These are phyloP conservation scores for Shiraia bambusicola DNA, from an alignment of 2,329 filamentous ascomycete species.

Conservation along the genomic window DNA sequence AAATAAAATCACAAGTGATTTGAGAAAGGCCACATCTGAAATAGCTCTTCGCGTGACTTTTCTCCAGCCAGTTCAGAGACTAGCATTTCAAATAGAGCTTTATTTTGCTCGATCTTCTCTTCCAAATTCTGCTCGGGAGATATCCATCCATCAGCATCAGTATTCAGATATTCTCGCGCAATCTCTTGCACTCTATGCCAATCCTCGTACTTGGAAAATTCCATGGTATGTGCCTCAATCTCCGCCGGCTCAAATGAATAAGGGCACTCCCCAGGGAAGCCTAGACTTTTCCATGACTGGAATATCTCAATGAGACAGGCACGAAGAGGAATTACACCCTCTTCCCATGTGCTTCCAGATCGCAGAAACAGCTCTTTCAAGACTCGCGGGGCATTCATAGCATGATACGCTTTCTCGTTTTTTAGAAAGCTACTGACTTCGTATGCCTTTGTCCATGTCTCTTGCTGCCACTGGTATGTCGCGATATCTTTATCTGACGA, in stretches of 20 bases:
- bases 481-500: conserved; percentile 6
- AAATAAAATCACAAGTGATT: no score
- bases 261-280: conserved; percentile 28
- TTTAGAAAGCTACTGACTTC: conserved; percentile 30
- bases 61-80: no score
- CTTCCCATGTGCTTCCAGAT: conserved; percentile 26
- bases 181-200: conserved; percentile 30
- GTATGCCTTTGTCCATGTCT: conserved; percentile 33
- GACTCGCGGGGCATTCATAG: conserved; percentile 31
- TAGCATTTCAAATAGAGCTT: no score
- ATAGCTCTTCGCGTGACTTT: no score
- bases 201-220: conserved; percentile 36
- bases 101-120: no score
- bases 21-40: no score
- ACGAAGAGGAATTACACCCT: conserved; percentile 38
- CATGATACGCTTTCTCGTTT: conserved; percentile 17
- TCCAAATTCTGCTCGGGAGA: no score
- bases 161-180: conserved; percentile 26
- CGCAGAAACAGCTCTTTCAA: conserved; percentile 37
- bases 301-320: conserved; percentile 38
- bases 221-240: conserved; percentile 25
- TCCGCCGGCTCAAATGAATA: conserved; percentile 31
- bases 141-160: conserved; percentile 41
- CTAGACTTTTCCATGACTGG: conserved; percentile 27
- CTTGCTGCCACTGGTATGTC: conserved; percentile 6